Conservation (phyloP, 495 filamentous ascomycete genomes). For the Darksidea phi region DNA sequence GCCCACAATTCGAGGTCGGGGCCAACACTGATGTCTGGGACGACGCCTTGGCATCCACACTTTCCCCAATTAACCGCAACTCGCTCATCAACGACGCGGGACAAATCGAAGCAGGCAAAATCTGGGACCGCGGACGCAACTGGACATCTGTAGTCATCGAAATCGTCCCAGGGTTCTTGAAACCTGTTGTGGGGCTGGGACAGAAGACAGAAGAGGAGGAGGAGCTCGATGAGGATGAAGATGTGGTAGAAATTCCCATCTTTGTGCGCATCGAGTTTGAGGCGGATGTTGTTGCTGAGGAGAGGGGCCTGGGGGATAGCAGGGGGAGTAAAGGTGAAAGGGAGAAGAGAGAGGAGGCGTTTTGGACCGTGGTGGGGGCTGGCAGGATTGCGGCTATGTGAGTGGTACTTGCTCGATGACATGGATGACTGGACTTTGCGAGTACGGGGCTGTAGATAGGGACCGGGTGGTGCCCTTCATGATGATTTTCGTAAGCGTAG, state of each 20-base stretch:
- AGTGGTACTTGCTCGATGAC: no score
- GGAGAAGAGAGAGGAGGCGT: constrained; percentile 79
- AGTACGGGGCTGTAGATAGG: no score
- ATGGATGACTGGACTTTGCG: no score
- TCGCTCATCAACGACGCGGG: constrained; percentile 1
- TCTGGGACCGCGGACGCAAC: constrained; percentile 93
- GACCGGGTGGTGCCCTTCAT: no score
- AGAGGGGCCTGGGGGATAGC: constrained; percentile 46
- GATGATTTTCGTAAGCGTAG: no score
- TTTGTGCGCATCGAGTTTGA: constrained; percentile 94
- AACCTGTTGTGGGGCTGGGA: constrained; percentile 22
- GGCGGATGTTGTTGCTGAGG: constrained; percentile 69
- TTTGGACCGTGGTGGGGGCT: constrained; percentile 90
- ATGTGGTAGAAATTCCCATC: constrained; percentile 91
- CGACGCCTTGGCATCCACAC: constrained; percentile 66
- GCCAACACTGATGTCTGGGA: constrained; percentile 96
- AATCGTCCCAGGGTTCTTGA: constrained; percentile 65
- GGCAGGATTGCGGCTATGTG: constrained; percentile 60
- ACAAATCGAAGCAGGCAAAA: constrained; percentile 79
- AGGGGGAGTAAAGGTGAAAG: constrained; percentile 50
- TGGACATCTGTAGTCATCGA: constrained; percentile 92
- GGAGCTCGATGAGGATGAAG: constrained; percentile 67
- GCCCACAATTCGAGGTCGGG: constrained; percentile 91
- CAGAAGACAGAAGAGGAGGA: constrained; percentile 19
- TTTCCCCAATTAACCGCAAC: constrained; percentile 17